Evolutionary conservation across 75 land plant species (phyloP).

Genomic region (Cryptomeria japonica): DNA sequence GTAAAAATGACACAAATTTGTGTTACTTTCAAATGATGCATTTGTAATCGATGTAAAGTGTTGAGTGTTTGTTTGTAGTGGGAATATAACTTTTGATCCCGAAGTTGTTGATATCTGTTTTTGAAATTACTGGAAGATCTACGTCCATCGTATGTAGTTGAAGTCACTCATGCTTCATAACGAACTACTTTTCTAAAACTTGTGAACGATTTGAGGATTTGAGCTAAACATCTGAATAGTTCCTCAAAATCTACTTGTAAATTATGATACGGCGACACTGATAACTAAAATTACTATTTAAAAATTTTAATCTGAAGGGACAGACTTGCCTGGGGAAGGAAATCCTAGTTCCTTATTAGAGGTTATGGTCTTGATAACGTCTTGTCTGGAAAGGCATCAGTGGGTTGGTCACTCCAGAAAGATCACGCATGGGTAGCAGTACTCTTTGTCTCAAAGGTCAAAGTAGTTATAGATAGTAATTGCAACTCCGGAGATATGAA

Average conservation of each 20-base stretch:
- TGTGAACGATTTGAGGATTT: not conserved
- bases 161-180: not conserved
- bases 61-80: not conserved
- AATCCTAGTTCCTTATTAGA: not conserved
- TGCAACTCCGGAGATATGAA: not conserved
- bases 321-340: not conserved
- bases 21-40: not conserved
- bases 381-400: not conserved
- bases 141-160: not conserved
- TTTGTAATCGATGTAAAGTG: not conserved
- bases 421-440: not conserved
- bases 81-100: not conserved
- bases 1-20: not conserved
- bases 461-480: not conserved
- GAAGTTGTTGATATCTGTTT: not conserved
- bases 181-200: not conserved
- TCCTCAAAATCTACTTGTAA: not conserved
- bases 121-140: not conserved
- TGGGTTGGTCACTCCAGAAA: not conserved
- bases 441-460: not conserved
- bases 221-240: not conserved
- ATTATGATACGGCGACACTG: not conserved
- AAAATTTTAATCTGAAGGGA: not conserved
- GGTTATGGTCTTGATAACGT: not conserved
- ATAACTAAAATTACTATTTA: not conserved